Base-by-base conservation (phyloP, 371 early-diverging fungal species). In the Mucor piriformis region DNA sequence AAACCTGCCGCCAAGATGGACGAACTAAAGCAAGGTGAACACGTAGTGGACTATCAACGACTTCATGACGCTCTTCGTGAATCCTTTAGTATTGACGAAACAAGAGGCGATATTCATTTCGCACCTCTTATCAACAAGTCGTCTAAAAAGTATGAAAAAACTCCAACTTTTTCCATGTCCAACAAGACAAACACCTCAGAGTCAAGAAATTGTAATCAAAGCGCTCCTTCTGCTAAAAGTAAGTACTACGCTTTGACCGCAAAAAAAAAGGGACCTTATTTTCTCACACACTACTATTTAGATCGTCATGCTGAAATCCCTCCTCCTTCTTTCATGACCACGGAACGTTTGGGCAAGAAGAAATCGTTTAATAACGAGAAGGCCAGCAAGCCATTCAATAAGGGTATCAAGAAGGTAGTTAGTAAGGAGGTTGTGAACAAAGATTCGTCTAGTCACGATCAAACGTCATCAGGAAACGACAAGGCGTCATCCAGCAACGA, bases 271-370 rank as follows among this genome's bases (percentile, higher is more conserved):
- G n/a, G n/a, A n/a, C n/a, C n/a, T n/a, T n/a, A n/a, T n/a, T n/a
- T n/a, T n/a, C 25, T 21, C 2, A 32, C 18, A 27, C 20, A 37
- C 2, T 40, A 8, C 6, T n/a, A 24, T 7, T 21, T 46, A 64
- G 64, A 58, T 20, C 58, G 59, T 20, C 59, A 64, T 64, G 59
- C 59, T 16, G 59, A 59, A 25, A 43, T 64, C 2, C 65, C 65
- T 27, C 64, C 64, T 16, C 64, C 64, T 44, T 10, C 50, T 5
- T 42, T 23, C 8, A 44, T 54, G 29, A 50, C 44, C 1, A 21
- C 23, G 0, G 33, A 37, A 11, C 35, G 38, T 25, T 11, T 11
- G 4, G 50, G 25, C 11, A 50, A 64, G 42, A 64, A 52, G 29
- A 52, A 27, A n/a, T n/a, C 42, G 2, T 33, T 11, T 33, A 33